Evolutionary conservation across 371 early-diverging fungal genomes (phyloP), one percentile per base, ranked within the genome.

Genomic region (Mortierella sp.): DNA sequence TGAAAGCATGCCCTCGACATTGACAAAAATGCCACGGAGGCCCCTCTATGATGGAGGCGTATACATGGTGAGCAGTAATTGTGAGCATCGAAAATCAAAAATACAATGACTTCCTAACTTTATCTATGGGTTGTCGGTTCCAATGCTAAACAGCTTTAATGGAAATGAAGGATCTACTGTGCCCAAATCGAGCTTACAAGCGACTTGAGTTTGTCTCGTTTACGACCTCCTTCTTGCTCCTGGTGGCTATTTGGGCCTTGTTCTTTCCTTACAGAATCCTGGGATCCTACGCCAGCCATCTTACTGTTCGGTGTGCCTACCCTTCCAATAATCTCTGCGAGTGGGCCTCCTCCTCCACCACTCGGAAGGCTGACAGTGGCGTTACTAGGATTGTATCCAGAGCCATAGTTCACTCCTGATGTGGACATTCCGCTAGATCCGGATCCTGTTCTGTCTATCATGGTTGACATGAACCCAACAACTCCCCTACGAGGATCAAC

Each of bases 161-260:
- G n/a, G n/a, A n/a, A n/a, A n/a, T n/a, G n/a, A n/a, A n/a, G n/a
- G 13, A 9, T 40, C 9, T 53, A 37, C 19, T 64, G 54, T 56
- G 71, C 67, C 79, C 79, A 78, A 59, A 78, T 78, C 8, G 79
- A 78, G 37, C 70, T 72, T 19, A 78, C 79, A 6, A 78, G 58
- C 28, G 79, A 78, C 56, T 73, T 78, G 47, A 78, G 79, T 22
- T 72, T 73, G 60, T 78, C 79, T 4, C 79, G 65, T 56, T 37
- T 68, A 7, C 79, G 79, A 10, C 79, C 73, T 13, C 72, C 70
- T n/a, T 72, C 79, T 0, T 63, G 64, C 29, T 66, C 71, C 32
- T 67, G 57, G 26, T 57, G 60, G 37, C 63, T 68, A 17, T 55
- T 61, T 53, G 61, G 55, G 19, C 22, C 40, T 29, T 59, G 56